These are phyloP conservation scores for Russula emetica DNA, from an alignment of 768 basidiomycete genomes.

Conservation along the genomic window DNA sequence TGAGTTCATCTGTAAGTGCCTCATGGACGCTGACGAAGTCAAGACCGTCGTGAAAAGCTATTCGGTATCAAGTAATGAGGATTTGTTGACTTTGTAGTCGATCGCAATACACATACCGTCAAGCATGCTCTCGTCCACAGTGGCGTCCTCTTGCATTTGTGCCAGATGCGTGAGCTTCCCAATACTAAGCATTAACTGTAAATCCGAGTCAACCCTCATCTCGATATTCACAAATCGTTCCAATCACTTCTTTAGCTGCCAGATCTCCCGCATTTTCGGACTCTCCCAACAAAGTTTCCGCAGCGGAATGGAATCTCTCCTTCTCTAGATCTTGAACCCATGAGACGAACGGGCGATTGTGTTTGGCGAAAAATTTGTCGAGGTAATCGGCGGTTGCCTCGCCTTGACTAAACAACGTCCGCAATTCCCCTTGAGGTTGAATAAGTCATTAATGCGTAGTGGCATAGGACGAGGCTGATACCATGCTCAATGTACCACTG, in stretches of 20 bases:
- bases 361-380: conserved; percentile 64
- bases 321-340: conserved; percentile 88
- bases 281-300: conserved; percentile 58
- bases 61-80: conserved; percentile 1
- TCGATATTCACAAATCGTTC: neutral
- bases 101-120: conserved; percentile 44
- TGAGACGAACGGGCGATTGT: conserved; percentile 57
- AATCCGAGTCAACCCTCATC: conserved; percentile 6
- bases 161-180: conserved; percentile 84
- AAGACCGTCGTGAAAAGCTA: conserved; percentile 81
- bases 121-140: conserved; percentile 48
- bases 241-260: conserved; percentile 70
- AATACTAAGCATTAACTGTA: conserved; percentile 83
- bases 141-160: conserved; percentile 45
- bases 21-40: conserved; percentile 87
- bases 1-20: conserved; percentile 60
- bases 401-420: conserved; percentile 77
- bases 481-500: conserved; percentile 91
- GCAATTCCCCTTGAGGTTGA: conserved; percentile 58
- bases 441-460: neutral
- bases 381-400: conserved; percentile 57
- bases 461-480: conserved; percentile 33
- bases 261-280: conserved; percentile 54
- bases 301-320: conserved; percentile 59
- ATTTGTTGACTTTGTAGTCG: neutral